Percentiles rank a stretch among this genome's conserved stretches.
Conservation (phyloP, 177 flowering plant genomes). For the Telopea speciosissima region DNA sequence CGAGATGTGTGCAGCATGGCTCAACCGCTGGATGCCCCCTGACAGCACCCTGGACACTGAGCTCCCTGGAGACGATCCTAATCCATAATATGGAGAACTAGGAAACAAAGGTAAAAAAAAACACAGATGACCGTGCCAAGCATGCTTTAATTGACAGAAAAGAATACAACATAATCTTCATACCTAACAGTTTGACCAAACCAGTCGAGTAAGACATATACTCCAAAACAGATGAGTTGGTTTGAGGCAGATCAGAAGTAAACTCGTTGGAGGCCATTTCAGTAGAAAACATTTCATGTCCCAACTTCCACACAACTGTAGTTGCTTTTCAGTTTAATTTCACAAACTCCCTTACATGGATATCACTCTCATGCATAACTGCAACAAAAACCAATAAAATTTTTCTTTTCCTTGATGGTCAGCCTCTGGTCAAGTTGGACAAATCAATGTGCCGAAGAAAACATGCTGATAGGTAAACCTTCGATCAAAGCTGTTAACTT, state of each 20-base stretch:
- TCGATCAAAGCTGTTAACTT: not conserved
- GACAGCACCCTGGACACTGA: no score
- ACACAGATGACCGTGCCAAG: no score
- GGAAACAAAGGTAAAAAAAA: no score
- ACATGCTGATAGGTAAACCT: not conserved
- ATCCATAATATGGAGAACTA: no score
- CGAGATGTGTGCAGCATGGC: no score
- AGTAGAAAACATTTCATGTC: not conserved
- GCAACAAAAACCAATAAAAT: not conserved
- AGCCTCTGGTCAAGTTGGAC: not conserved
- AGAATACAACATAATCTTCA: no score
- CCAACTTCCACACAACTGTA: not conserved
- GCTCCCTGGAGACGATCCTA: no score
- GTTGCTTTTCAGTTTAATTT: not conserved
- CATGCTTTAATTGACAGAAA: no score
- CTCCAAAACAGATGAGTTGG: not conserved
- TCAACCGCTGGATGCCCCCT: no score
- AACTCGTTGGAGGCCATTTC: no score
- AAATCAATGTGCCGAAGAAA: not conserved
- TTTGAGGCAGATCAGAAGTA: not conserved
- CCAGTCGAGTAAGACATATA: no score
- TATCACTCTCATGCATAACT: not conserved
- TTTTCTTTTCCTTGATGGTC: not conserved
- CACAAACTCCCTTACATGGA: not conserved
- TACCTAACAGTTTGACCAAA: no score